These are phyloP conservation scores for Jatropha podagrica DNA, from an alignment of 441 rosid genomes.

Conservation along the genomic window DNA sequence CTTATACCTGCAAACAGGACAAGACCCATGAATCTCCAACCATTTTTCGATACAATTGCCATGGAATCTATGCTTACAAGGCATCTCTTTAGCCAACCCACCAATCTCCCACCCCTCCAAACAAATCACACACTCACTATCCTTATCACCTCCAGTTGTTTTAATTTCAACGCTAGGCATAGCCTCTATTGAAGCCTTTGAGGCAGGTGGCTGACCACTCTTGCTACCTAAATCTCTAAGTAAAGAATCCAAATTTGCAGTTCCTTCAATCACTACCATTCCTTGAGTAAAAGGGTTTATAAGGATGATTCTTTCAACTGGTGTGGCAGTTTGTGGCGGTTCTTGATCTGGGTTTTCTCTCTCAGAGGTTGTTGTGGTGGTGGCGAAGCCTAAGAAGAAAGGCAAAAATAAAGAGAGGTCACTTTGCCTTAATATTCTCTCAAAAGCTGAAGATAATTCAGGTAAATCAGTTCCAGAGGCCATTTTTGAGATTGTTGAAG, in stretches of 20 bases:
- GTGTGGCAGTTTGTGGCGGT: constrained; percentile 16
- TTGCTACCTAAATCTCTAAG: constrained; percentile 28
- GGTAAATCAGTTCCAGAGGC: constrained; percentile 33
- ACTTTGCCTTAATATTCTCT: constrained; percentile 41
- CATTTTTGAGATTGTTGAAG: constrained; percentile 20
- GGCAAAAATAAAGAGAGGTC: constrained; percentile 56
- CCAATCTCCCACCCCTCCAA: constrained; percentile 64
- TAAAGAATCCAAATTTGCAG: constrained; percentile 43
- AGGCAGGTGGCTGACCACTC: constrained; percentile 68
- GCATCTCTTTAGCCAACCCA: constrained; percentile 72
- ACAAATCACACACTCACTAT: constrained; percentile 62
- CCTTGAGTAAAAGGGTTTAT: constrained; percentile 59
- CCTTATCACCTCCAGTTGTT: constrained; percentile 21
- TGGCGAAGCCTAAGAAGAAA: constrained; percentile 41
- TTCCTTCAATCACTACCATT: constrained; percentile 55
- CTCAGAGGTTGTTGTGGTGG: constrained; percentile 13
- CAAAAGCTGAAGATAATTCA: constrained; percentile 37
- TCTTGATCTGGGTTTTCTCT: constrained; percentile 30
- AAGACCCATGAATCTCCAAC: constrained; percentile 72
- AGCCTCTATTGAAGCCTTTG: constrained; percentile 61
- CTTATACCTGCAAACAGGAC: constrained; percentile 81
- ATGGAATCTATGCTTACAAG: constrained; percentile 81
- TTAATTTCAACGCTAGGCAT: constrained; percentile 50
- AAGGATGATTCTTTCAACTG: constrained; percentile 40
- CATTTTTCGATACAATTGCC: constrained; percentile 72